Conservation (phyloP, 2,329 filamentous ascomycete species). For the Paecilomyces niveus region DNA sequence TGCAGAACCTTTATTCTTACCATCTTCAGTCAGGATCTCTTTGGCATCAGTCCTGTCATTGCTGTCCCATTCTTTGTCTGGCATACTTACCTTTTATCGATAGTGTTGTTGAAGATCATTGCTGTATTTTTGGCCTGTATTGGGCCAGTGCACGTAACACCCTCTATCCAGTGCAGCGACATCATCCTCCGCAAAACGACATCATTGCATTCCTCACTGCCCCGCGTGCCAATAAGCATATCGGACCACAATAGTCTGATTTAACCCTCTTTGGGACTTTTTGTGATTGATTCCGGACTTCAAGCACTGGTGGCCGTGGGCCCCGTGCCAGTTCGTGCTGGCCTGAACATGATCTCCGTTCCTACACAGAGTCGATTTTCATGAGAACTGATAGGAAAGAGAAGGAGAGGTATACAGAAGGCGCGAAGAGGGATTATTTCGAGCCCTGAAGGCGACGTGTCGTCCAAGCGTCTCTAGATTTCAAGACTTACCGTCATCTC, state of each 20-base stretch:
- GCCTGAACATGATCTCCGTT: conserved; percentile 24
- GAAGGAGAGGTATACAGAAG: not conserved
- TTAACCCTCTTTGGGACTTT: conserved; percentile 1
- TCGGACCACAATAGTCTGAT: conserved; percentile 4
- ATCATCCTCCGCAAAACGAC: not conserved
- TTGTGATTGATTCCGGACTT: not conserved
- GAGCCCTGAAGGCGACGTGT: not conserved
- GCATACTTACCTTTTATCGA: not conserved
- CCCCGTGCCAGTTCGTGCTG: conserved; percentile 23
- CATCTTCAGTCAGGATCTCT: not conserved
- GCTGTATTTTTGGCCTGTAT: not conserved
- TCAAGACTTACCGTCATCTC: not conserved
- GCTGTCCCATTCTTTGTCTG: not conserved
- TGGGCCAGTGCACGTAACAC: not conserved
- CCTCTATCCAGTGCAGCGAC: not conserved
- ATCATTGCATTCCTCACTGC: conserved; percentile 9
- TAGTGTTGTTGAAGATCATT: not conserved
- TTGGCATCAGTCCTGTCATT: not conserved
- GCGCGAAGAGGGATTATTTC: not conserved
- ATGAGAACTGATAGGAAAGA: conserved; percentile 3
- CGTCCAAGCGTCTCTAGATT: conserved; percentile 1
- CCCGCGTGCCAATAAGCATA: conserved; percentile 1
- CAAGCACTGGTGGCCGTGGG: conserved; percentile 23
- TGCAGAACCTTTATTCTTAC: not conserved
- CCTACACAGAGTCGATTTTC: conserved; percentile 11